Base-by-base conservation (phyloP, 306 rosid genomes). In the Begonia loranthoides region DNA sequence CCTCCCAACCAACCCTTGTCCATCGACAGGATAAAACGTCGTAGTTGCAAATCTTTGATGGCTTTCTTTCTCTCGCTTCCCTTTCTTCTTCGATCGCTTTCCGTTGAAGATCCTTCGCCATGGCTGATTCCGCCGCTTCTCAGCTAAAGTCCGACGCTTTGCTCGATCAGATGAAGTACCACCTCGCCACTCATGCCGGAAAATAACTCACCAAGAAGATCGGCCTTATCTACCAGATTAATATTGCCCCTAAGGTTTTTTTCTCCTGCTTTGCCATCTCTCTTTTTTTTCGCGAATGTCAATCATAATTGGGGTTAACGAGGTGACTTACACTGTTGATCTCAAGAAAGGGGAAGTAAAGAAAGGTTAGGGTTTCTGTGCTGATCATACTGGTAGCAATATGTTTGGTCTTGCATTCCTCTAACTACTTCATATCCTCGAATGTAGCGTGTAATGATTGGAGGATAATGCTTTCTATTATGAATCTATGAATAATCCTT, bases 291-390 rank as follows among this genome's bases (percentile, higher is more conserved):
- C 41, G 6, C 39, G 14, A 50, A 52, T 45, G 13, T 33, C 49
- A 14, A 10, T 41, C 19, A 5, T 6, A 3, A 45, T 90, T 55
- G 99, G 99, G 59, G 16, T 75, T 62, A 58, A 90, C 10, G 96
- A 86, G 83, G 83, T 77, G 6, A 19, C 62, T 22, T 90, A 80
- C 48, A 73, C 76, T 1, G 74, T 90, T 75, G 94, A 90, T 83
- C 87, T 86, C 66, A 90, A 90, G 94, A 80, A 80, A 57, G 94
- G 93, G 55, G 76, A 76, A 49, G 92, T 90, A 52, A 60, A 40
- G 59, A 80, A 80, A 86, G 99, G 97, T 84, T 69, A 7, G 79
- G 61, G 28, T 40, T 59, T 13, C 13, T 4, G 4, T 6, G 38
- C n/a, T 12, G 8, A 13, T 41, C 45, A 41, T 1, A 19, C 22